Conservation (phyloP, 2,329 filamentous ascomycete species). For the Penicillium sp. region DNA sequence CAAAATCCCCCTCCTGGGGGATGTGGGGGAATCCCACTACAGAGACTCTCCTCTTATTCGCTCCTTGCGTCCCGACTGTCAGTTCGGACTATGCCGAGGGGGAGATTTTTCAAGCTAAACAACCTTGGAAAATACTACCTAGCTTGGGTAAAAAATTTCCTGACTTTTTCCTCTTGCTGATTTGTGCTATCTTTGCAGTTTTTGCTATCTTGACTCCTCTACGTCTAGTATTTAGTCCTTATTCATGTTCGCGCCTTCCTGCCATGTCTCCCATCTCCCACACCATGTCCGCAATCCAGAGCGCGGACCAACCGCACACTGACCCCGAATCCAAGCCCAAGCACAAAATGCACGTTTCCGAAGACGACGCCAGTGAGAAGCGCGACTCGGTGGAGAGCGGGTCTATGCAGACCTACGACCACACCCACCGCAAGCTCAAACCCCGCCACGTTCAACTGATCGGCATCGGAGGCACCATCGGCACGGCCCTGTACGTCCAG, state of each 20-base stretch:
- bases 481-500: constrained; percentile 47
- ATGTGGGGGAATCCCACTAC: background rate
- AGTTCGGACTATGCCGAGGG: background rate
- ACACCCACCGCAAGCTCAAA: constrained; percentile 46
- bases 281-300: constrained; percentile 17
- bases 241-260: background rate
- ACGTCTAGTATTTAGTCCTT: background rate
- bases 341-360: constrained; percentile 12
- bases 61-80: background rate
- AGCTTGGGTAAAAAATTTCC: background rate
- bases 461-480: constrained; percentile 50
- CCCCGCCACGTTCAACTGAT: constrained; percentile 51
- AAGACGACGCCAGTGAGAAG: constrained; percentile 7
- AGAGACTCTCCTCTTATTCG: constrained; percentile 1
- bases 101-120: background rate
- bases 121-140: constrained; percentile 3
- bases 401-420: constrained; percentile 30
- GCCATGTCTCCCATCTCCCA: constrained; percentile 8
- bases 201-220: background rate
- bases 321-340: constrained; percentile 16
- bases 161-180: background rate
- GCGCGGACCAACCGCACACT: constrained; percentile 15
- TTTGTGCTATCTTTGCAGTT: background rate
- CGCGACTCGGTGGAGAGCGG: constrained; percentile 25
- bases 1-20: background rate